These are phyloP conservation scores for Meira miltonrushii DNA, from an alignment of 1,284 basidiomycete species.

Conservation along the genomic window DNA sequence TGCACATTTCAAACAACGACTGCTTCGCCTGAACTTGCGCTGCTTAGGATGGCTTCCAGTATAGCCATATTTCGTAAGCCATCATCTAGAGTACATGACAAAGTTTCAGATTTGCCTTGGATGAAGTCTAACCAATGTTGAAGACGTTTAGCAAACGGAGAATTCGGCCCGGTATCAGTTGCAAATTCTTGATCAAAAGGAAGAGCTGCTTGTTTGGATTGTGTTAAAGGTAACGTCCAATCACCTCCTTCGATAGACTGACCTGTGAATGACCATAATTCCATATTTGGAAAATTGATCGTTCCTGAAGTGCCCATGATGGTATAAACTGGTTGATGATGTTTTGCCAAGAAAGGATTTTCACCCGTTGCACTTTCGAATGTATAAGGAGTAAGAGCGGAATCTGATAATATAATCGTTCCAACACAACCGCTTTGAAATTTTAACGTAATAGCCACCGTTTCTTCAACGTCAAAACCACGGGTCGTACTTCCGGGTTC, in stretches of 20 bases:
- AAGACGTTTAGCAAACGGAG: background rate
- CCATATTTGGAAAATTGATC: background rate
- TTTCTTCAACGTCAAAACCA: background rate
- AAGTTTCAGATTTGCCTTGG: background rate
- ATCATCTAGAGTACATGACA: background rate
- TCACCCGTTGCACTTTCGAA: conserved; percentile 1
- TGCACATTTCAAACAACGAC: no score
- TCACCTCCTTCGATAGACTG: background rate
- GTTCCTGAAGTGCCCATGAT: background rate
- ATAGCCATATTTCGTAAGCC: background rate
- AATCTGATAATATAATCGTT: background rate
- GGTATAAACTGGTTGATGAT: background rate
- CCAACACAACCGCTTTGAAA: background rate
- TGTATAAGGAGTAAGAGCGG: background rate
- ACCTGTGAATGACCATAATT: background rate
- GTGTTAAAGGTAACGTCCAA: background rate
- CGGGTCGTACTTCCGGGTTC: background rate
- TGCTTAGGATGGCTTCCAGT: background rate
- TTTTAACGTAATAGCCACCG: background rate
- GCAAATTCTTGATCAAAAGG: background rate
- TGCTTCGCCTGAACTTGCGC: no score
- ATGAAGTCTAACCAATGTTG: background rate
- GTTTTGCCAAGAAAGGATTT: background rate
- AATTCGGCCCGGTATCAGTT: background rate
- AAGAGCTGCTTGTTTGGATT: background rate